Conservation (phyloP, 495 filamentous ascomycete genomes). For the Penicillium robsamsonii region DNA sequence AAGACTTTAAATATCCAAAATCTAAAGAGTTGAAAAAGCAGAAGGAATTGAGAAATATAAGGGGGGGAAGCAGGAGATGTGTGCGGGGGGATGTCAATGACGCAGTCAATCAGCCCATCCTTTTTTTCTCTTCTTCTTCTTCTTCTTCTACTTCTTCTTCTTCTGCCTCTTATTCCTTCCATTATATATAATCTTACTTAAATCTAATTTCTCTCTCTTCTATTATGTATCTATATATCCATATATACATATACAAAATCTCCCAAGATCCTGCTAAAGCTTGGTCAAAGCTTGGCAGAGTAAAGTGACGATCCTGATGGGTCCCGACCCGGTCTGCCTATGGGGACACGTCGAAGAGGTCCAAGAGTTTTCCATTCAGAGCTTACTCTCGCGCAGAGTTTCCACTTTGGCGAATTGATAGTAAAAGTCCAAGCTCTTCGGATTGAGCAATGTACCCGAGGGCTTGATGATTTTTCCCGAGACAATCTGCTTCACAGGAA, state of each 20-base stretch:
- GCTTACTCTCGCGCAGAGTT: slow-evolving; percentile 45
- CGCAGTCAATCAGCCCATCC: not conserved
- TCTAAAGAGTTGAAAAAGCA: not conserved
- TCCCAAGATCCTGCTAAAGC: too few species aligned
- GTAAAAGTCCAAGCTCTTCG: slow-evolving; percentile 70
- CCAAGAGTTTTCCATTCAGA: slow-evolving; percentile 14
- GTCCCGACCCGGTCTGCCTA: slow-evolving; percentile 13
- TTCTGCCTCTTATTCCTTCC: not conserved
- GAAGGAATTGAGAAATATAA: not conserved
- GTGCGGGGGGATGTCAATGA: too few species aligned
- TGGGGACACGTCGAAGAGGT: slow-evolving; percentile 16
- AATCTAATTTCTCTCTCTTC: not conserved
- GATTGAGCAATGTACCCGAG: slow-evolving; percentile 74
- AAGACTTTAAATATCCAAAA: not conserved
- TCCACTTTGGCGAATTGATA: slow-evolving; percentile 80
- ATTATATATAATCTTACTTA: too few species aligned
- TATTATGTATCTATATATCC: not conserved
- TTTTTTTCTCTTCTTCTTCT: not conserved
- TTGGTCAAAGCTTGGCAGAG: slow-evolving; percentile 30
- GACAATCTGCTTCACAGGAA: slow-evolving; percentile 83
- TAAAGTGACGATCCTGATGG: slow-evolving; percentile 8
- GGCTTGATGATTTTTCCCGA: slow-evolving; percentile 71
- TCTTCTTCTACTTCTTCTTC: not conserved
- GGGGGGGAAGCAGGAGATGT: too few species aligned
- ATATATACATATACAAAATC: not conserved